A percentile compares a stretch with the other conserved stretches of the same genome.
Evolutionary conservation across 805 yeast genomes (phyloP).

Genomic region (Candida awuae): DNA sequence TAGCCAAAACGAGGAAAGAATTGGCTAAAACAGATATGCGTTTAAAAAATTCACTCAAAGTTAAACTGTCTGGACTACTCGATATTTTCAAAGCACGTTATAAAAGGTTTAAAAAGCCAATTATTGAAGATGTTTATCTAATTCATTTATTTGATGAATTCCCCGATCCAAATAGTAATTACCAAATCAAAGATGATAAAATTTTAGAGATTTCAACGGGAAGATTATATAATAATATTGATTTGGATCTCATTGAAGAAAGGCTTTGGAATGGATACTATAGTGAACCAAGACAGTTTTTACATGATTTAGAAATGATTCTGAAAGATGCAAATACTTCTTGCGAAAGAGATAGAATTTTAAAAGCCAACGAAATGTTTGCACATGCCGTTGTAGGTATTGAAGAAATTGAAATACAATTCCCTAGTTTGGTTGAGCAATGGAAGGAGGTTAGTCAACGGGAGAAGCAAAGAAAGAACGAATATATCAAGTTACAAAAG

Average conservation of each 20-base stretch:
- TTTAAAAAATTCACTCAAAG: constrained; percentile 74
- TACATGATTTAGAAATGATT: constrained; percentile 78
- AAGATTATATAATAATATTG: constrained; percentile 73
- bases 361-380: constrained; percentile 86
- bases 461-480: constrained; percentile 47
- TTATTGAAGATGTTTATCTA: constrained; percentile 68
- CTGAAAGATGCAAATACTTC: constrained; percentile 63
- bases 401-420: constrained; percentile 66
- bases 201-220: constrained; percentile 76
- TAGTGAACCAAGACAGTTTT: constrained; percentile 83
- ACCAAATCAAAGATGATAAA: constrained; percentile 58
- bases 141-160: constrained; percentile 70
- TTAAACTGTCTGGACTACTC: constrained; percentile 81
- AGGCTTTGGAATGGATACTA: constrained; percentile 95
- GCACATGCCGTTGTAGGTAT: constrained; percentile 94
- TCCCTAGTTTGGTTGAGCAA: constrained; percentile 62
- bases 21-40: constrained; percentile 53
- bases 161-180: constrained; percentile 30
- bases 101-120: constrained; percentile 84
- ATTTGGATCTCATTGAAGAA: constrained; percentile 87
- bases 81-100: constrained; percentile 82
- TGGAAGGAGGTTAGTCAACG: constrained; percentile 68
- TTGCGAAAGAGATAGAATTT: constrained; percentile 76
- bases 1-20: constrained; percentile 43
- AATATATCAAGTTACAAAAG: constrained; percentile 21